Evolutionary conservation across 208 protist species (phyloP), one percentile per base, ranked within the genome.

Genomic region (Endotrypanum monterogeii): DNA sequence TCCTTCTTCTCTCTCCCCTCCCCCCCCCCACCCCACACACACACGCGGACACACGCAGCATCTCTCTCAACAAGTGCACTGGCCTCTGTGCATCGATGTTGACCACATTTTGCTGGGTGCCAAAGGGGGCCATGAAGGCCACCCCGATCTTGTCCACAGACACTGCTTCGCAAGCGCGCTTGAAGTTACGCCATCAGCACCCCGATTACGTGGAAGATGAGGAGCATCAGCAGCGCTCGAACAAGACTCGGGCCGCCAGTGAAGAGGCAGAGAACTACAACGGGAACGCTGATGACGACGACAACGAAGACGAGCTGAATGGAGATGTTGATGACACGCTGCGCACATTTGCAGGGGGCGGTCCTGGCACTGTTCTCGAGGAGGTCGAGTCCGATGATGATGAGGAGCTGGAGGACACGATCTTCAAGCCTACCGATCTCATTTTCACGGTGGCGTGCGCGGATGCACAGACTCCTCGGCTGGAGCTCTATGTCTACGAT

Each of bases 401-500:
- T 56, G 89, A 98, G 28, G 94, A 98, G 54, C 78, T 97, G 20
- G 92, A 97, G 55, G 94, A 98, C 67, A 88, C 78, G 12, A 92
- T 84, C 46, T 89, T 98, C 55, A 98, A 98, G 41, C 96, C 98
- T 54, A 94, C 98, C 46, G 94, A 97, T 73, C 82, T 96, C 30
- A 85, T 95, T 50, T 95, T 97, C 58, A 66, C 79, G 32, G 82
- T 88, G 16, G 86, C 87, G 20, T 71, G 75, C 50, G 91, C 92
- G 25, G 94, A 94, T 78, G 23, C 85, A 9, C 55, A 94, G 89
- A 78, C 83, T 56, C 83, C 94, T 56, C 72, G 98, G 66, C 66
- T 98, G 60, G 97, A 99, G 89, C 79, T 98, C 41, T 94, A 98
- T 79, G 90, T 98, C 3, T 99, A 99, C 86, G 98, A 99, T 77